Percentiles rank a stretch among this genome's conserved stretches.
Conservation (phyloP, 75 land plant genomes). For the Cunninghamia lanceolata region DNA sequence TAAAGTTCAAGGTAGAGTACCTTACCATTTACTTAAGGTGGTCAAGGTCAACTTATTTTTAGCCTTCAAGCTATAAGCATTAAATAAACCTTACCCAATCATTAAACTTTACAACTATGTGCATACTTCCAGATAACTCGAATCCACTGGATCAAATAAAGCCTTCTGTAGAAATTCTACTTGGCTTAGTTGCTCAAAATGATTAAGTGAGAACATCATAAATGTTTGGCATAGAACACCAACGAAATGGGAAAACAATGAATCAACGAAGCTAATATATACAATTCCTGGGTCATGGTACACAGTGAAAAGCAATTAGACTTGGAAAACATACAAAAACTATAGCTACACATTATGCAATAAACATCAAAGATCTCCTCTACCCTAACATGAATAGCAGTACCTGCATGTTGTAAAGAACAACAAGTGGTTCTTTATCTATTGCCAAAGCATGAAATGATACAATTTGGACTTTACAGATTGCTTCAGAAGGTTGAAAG, state of each 20-base stretch:
- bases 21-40: neutral
- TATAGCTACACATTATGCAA: neutral
- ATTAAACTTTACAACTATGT: neutral
- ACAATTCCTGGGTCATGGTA: neutral
- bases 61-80: neutral
- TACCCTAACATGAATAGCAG: neutral
- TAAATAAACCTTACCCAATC: neutral
- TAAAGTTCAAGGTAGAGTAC: neutral
- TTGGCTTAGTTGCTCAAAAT: neutral
- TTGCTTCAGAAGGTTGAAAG: neutral
- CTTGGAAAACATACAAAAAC: neutral
- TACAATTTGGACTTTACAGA: slow-evolving; percentile 2
- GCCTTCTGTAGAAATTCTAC: neutral
- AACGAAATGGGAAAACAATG: neutral
- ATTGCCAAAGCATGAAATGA: slow-evolving; percentile 1
- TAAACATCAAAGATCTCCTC: neutral
- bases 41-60: neutral
- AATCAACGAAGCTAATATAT: neutral
- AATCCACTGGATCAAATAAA: neutral
- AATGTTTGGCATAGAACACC: neutral
- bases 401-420: slow-evolving; percentile 12
- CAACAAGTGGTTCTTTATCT: neutral
- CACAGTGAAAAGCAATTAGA: neutral
- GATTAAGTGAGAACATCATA: neutral
- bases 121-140: neutral